Conservation (phyloP, 768 basidiomycete genomes). For the Sarcodon sp. region DNA sequence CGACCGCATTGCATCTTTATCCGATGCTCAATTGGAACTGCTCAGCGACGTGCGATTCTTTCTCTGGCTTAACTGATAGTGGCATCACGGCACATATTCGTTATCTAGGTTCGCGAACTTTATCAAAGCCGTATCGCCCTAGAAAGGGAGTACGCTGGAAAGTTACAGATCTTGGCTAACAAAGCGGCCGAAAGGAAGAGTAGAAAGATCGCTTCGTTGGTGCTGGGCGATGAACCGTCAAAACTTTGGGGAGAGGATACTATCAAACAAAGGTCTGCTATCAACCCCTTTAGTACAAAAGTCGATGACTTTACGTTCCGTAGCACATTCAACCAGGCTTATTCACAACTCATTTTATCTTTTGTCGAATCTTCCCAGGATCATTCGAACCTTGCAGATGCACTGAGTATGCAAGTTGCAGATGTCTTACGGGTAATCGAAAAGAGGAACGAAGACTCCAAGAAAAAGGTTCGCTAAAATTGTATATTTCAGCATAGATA, state of each 20-base stretch:
- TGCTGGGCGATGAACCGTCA: constrained; percentile 57
- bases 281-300: background rate
- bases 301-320: constrained; percentile 1
- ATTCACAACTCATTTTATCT: constrained; percentile 51
- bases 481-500: constrained; percentile 2
- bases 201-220: constrained; percentile 37
- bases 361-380: constrained; percentile 51
- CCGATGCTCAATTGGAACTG: constrained; percentile 54
- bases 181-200: constrained; percentile 63
- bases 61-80: constrained; percentile 4
- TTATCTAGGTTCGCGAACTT: constrained; percentile 53
- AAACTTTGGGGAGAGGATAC: constrained; percentile 43
- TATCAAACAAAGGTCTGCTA: constrained; percentile 40
- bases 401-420: constrained; percentile 41
- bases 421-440: constrained; percentile 51
- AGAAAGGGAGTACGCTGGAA: constrained; percentile 70
- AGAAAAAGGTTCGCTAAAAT: constrained; percentile 42
- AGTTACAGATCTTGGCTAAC: constrained; percentile 50
- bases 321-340: constrained; percentile 67
- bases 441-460: constrained; percentile 48
- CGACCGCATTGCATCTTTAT: constrained; percentile 41
- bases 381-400: constrained; percentile 56
- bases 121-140: constrained; percentile 52
- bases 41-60: constrained; percentile 44
- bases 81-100: background rate